Percentiles rank a stretch among this genome's conserved stretches.
These are phyloP conservation scores for Tylopilus felleus DNA, from an alignment of 768 basidiomycete species.

Conservation along the genomic window DNA sequence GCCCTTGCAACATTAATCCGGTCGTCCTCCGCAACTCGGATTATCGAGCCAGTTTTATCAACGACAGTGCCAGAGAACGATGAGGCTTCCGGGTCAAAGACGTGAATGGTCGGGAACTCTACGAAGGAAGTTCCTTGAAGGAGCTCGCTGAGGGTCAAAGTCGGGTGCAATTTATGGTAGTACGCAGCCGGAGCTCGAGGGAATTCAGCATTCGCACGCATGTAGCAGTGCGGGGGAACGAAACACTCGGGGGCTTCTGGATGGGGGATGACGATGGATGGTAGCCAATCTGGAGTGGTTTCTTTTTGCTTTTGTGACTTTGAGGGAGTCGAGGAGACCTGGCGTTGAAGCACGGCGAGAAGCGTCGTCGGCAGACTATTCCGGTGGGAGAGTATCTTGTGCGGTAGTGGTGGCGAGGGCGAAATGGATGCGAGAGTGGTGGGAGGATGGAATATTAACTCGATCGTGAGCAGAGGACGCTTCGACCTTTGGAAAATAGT, in stretches of 20 bases:
- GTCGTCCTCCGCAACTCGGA: constrained; percentile 8
- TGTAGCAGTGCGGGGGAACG: constrained; percentile 55
- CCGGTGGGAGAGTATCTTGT: constrained; percentile 61
- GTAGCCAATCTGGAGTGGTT: constrained; percentile 53
- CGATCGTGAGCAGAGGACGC: constrained; percentile 65
- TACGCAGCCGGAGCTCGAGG: constrained; percentile 23
- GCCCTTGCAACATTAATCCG: constrained; percentile 32
- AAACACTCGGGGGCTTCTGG: constrained; percentile 56
- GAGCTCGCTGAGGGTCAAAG: constrained; percentile 41
- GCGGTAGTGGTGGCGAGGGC: constrained; percentile 35
- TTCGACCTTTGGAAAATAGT: constrained; percentile 54
- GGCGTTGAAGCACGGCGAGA: constrained; percentile 45
- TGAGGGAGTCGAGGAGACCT: constrained; percentile 29
- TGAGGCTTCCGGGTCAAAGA: constrained; percentile 55
- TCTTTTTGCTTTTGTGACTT: constrained; percentile 46
- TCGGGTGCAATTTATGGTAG: constrained; percentile 59
- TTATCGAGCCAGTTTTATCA: constrained; percentile 45
- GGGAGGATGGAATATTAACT: constrained; percentile 65
- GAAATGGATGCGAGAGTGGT: constrained; percentile 42
- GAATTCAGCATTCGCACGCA: constrained; percentile 43
- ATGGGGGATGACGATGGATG: constrained; percentile 48
- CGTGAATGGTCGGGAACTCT: constrained; percentile 81
- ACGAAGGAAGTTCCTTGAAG: constrained; percentile 66
- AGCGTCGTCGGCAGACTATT: constrained; percentile 51
- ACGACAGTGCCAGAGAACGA: constrained; percentile 59